These are phyloP conservation scores for Pilaira anomala DNA, from an alignment of 192 early-diverging fungal species.

Conservation along the genomic window DNA sequence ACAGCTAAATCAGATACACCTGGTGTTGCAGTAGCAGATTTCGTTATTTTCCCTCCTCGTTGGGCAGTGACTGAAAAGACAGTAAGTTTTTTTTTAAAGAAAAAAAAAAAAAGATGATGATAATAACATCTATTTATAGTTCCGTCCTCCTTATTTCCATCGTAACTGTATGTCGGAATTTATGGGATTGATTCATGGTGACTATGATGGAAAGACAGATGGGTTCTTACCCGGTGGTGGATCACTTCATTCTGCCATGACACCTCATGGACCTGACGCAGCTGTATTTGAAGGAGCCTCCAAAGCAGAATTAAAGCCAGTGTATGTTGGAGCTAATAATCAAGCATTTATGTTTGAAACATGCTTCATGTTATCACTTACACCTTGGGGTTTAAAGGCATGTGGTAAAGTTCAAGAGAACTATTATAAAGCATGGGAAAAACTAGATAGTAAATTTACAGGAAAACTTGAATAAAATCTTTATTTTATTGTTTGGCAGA, in stretches of 20 bases:
- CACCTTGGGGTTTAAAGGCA: conserved; percentile 75
- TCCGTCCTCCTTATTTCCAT: conserved; percentile 95
- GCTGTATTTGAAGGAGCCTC: conserved; percentile 71
- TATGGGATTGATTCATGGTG: conserved; percentile 92
- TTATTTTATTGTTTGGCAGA: not conserved
- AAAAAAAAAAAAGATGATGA: not conserved
- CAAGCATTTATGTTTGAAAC: conserved; percentile 98
- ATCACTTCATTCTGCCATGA: conserved; percentile 80
- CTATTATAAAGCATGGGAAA: conserved; percentile 85
- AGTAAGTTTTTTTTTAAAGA: conserved; percentile 43
- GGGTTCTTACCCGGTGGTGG: conserved; percentile 93
- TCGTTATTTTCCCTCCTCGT: conserved; percentile 95
- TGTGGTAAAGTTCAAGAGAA: conserved; percentile 74
- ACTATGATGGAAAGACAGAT: conserved; percentile 90
- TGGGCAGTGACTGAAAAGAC: conserved; percentile 91
- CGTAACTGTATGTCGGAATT: conserved; percentile 98
- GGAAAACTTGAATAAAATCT: conserved; percentile 1
- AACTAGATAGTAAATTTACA: conserved; percentile 19
- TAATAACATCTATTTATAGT: conserved; percentile 30
- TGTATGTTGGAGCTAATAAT: conserved; percentile 76
- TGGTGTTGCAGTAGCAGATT: conserved; percentile 86
- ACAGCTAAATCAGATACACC: conserved; percentile 85
- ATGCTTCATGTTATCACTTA: conserved; percentile 72
- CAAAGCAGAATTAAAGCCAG: conserved; percentile 68
- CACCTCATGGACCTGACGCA: conserved; percentile 90